phyloP scores from a whole-genome alignment of 2,329 filamentous ascomycete species.

The Nemania bipapillata region DNA sequence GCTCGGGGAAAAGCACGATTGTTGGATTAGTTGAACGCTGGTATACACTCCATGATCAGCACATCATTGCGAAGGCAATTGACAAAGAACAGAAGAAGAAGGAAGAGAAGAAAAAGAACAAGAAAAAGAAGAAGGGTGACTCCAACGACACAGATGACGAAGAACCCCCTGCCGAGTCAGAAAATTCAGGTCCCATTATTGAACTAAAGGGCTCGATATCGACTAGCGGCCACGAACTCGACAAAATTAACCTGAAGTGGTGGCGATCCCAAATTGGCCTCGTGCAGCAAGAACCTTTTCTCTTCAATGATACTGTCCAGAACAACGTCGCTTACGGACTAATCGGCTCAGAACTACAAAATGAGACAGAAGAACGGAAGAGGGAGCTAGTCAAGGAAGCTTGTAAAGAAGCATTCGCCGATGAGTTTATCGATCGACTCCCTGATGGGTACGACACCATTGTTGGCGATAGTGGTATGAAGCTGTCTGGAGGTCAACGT shows the following conservation, averaged over 20 bases:
- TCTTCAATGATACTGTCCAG: conserved; percentile 74
- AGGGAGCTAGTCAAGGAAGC: conserved; percentile 70
- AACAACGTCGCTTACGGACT: conserved; percentile 71
- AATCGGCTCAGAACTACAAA: conserved; percentile 63
- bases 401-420: conserved; percentile 73
- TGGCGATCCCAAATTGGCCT: conserved; percentile 72
- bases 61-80: conserved; percentile 62
- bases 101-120: conserved; percentile 53
- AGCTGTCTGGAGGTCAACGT: conserved; percentile 85
- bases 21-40: conserved; percentile 76
- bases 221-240: conserved; percentile 64
- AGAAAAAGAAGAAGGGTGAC: conserved; percentile 47
- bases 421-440: conserved; percentile 73
- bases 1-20: conserved; percentile 79
- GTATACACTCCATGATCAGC: conserved; percentile 70
- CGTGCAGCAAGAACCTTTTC: conserved; percentile 74
- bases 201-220: conserved; percentile 64
- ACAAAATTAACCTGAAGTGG: conserved; percentile 70
- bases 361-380: conserved; percentile 66
- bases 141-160: conserved; percentile 49
- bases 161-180: conserved; percentile 38
- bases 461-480: conserved; percentile 81
- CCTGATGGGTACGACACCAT: conserved; percentile 75
- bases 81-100: conserved; percentile 60
- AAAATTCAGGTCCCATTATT: conserved; percentile 58